These are phyloP conservation scores for Meira nashicola DNA, from an alignment of 1,284 basidiomycete genomes.

Conservation along the genomic window DNA sequence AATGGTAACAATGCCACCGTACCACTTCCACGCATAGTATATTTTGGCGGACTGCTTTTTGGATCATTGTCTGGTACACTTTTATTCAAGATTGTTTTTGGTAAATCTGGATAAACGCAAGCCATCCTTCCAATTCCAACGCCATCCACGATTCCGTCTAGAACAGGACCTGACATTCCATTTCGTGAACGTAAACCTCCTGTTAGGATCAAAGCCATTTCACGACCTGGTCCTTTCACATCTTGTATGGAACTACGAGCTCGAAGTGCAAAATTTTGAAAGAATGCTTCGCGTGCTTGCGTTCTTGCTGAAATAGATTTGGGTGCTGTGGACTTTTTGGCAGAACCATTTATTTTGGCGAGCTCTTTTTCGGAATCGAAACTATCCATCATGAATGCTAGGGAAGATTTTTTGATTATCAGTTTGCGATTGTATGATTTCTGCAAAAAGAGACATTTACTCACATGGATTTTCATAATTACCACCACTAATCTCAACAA, in stretches of 20 bases:
- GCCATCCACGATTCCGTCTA: slow-evolving; percentile 57
- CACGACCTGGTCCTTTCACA: slow-evolving; percentile 16
- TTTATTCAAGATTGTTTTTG: slow-evolving; percentile 48
- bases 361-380: slow-evolving; percentile 47
- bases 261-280: slow-evolving; percentile 54
- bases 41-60: slow-evolving; percentile 31
- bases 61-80: slow-evolving; percentile 20
- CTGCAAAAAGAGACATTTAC: slow-evolving; percentile 37
- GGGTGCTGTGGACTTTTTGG: slow-evolving; percentile 9
- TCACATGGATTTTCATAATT: slow-evolving; percentile 74
- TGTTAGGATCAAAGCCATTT: slow-evolving; percentile 63
- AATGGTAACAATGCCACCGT: slow-evolving; percentile 39
- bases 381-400: slow-evolving; percentile 45
- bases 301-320: slow-evolving; percentile 18
- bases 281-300: slow-evolving; percentile 57
- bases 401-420: slow-evolving; percentile 5
- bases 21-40: slow-evolving; percentile 34
- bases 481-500: slow-evolving; percentile 81
- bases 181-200: slow-evolving; percentile 68
- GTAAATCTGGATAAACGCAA: slow-evolving; percentile 64
- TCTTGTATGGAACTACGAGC: slow-evolving; percentile 52
- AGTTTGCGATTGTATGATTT: slow-evolving; percentile 43
- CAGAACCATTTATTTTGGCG: slow-evolving; percentile 18
- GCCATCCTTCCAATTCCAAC: slow-evolving; percentile 72
- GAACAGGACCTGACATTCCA: slow-evolving; percentile 60